These are phyloP conservation scores for Herpetomonas tarakana DNA, from an alignment of 208 protist genomes.

Conservation along the genomic window DNA sequence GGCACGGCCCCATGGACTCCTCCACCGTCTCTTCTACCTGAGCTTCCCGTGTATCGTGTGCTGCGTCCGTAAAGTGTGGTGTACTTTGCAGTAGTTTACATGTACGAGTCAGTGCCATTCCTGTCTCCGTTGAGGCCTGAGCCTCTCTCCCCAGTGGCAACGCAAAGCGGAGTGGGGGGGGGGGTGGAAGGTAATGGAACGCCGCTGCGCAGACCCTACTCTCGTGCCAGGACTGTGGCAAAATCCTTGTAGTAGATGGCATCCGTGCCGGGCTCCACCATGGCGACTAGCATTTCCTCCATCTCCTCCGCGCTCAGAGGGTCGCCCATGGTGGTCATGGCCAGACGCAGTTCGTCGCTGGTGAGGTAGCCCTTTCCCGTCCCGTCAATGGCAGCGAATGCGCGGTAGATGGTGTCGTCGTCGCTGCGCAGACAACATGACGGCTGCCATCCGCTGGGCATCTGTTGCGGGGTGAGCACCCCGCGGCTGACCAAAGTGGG, in stretches of 20 bases:
- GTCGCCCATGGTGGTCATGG: conserved; percentile 56
- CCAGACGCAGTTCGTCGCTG: conserved; percentile 48
- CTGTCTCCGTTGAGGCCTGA: no score
- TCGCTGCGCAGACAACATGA: conserved; percentile 45
- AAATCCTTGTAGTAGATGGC: conserved; percentile 80
- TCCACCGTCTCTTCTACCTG: no score
- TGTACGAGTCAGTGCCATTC: no score
- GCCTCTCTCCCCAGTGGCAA: no score
- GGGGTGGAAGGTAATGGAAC: no score
- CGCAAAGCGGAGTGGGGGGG: no score
- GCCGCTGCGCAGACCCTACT: no score
- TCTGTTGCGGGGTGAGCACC: conserved; percentile 9
- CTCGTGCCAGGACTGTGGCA: conserved; percentile 67
- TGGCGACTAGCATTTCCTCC: conserved; percentile 73
- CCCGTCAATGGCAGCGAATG: conserved; percentile 70
- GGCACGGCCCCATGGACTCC: no score
- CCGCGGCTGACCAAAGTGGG: conserved; percentile 21
- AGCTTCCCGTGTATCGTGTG: no score
- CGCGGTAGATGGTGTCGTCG: conserved; percentile 58
- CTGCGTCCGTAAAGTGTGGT: no score
- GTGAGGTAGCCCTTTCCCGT: conserved; percentile 66
- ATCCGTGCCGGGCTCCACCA: conserved; percentile 69
- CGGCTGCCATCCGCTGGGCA: conserved; percentile 5
- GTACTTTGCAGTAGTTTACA: no score
- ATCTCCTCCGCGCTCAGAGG: conserved; percentile 70